phyloP scores from a whole-genome alignment of 2,329 filamentous ascomycete species.

The Aspergillus puulaauensis region DNA sequence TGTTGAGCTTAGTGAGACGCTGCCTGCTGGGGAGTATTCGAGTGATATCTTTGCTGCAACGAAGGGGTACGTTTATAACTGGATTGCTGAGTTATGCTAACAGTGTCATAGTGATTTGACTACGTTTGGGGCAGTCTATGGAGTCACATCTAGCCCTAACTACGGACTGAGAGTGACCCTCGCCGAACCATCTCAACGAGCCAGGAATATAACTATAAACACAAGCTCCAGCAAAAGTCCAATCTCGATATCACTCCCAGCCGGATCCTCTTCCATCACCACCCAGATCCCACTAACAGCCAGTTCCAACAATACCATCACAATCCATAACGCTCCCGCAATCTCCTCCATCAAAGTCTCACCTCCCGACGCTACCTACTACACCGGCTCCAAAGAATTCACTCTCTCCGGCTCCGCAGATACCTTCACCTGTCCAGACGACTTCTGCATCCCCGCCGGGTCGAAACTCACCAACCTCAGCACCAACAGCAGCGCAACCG shows the following conservation, averaged over 20 bases:
- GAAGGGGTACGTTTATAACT: slow-evolving; percentile 15
- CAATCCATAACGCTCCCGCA: slow-evolving; percentile 16
- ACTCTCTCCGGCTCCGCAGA: slow-evolving; percentile 37
- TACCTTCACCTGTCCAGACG: slow-evolving; percentile 33
- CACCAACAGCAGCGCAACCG: slow-evolving; percentile 28
- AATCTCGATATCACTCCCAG: neutral
- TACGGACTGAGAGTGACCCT: slow-evolving; percentile 22
- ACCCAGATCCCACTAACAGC: slow-evolving; percentile 21
- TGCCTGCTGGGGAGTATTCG: slow-evolving; percentile 22
- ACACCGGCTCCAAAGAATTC: slow-evolving; percentile 38
- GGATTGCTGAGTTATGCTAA: neutral
- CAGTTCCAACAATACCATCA: slow-evolving; percentile 26
- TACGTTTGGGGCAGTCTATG: slow-evolving; percentile 27
- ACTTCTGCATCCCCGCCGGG: slow-evolving; percentile 45
- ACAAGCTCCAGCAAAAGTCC: neutral
- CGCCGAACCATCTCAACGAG: neutral
- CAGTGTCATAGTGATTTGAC: slow-evolving; percentile 7
- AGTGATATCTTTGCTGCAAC: slow-evolving; percentile 15
- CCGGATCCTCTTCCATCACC: slow-evolving; percentile 1
- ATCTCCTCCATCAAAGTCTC: slow-evolving; percentile 24
- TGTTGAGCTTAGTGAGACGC: slow-evolving; percentile 29
- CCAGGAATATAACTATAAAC: slow-evolving; percentile 4
- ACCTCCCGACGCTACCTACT: slow-evolving; percentile 36
- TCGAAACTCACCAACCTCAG: slow-evolving; percentile 45
- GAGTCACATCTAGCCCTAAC: slow-evolving; percentile 26